Base-by-base conservation (phyloP, 2,329 filamentous ascomycete genomes). In the Penicillium sp. region DNA sequence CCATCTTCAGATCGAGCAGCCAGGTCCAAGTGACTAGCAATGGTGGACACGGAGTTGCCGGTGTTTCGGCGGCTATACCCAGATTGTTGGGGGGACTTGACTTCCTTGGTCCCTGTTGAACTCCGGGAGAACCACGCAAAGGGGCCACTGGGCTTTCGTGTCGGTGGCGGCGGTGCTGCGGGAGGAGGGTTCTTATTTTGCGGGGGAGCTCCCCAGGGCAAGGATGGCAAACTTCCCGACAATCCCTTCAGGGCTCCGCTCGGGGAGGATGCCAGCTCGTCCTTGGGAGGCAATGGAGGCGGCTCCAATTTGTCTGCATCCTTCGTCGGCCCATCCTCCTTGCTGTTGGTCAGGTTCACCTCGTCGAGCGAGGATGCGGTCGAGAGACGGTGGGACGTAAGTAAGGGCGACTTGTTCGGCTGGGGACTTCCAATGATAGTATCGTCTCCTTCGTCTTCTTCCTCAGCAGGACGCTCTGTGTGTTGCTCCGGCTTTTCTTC, bases 121-220 rank as follows among this genome's bases (percentile, higher is more conserved):
- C 80, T 86, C 60, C 90, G 79, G 28, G 89, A 90, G 35, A 95
- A 80, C 86, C 89, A 92, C 35, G 89, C 84, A 63, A 95, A 95
- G n/a, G 88, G 90, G 61, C 89, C 90, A 8, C 89, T 92, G 49
- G 95, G 81, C 70, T 94, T 95, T 65, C 90, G 81, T 60, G 76
- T 63, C 16, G 74, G 68, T 36, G 68, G 63, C 4, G 72, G 69
- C 18, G 74, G 69, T 40, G 75, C 69, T 22, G 71, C 69, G 35
- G 72, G 68, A 48, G 73, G 52, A 35, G 66, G 57, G 42, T 66
- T 63, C 54, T 70, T 69, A 60, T 70, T 71, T 36, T 65, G 60
- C 18, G 81, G 76, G 38, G 82, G 75, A 35, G 86, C 82, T 16
- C 83, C 85, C 86, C 87, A 90, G 53, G 86, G 85, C 72, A 90